These are phyloP conservation scores for Calonectria fujianensis DNA, from an alignment of 2,329 filamentous ascomycete species.

Conservation along the genomic window DNA sequence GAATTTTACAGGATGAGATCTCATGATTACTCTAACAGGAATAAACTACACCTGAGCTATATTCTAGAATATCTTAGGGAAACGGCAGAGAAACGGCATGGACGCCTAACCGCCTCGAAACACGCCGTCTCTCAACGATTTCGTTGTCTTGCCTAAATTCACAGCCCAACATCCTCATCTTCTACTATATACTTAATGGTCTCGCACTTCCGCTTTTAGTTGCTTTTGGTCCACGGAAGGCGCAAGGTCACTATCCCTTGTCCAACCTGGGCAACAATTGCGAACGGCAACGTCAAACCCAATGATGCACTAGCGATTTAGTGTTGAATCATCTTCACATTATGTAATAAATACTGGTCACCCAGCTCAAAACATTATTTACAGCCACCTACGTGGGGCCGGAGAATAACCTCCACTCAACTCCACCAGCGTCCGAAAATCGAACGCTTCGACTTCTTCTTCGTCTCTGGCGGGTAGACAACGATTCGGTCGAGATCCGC, in stretches of 20 bases:
- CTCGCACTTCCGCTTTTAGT: background rate
- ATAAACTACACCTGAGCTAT: no score
- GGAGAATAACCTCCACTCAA: background rate
- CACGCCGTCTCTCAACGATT: background rate
- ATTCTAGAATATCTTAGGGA: background rate
- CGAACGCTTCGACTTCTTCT: slow-evolving; percentile 42
- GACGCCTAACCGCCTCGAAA: background rate
- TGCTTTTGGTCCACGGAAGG: background rate
- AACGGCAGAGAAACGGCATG: background rate
- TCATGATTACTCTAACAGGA: background rate
- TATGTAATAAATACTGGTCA: background rate
- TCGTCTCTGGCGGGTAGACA: slow-evolving; percentile 73
- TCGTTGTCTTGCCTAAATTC: background rate
- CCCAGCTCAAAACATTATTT: background rate
- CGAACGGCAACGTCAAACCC: background rate
- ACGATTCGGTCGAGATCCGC: slow-evolving; percentile 76
- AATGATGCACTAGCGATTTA: background rate
- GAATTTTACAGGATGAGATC: background rate
- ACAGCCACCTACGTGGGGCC: background rate
- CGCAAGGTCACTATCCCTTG: background rate
- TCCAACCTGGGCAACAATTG: background rate
- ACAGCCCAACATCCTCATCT: background rate
- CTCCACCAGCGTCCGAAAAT: slow-evolving; percentile 11
- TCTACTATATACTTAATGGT: background rate
- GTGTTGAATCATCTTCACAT: background rate